Evolutionary conservation across 73 alveolate species (phyloP).

Genomic region (Urostyla sp.): DNA sequence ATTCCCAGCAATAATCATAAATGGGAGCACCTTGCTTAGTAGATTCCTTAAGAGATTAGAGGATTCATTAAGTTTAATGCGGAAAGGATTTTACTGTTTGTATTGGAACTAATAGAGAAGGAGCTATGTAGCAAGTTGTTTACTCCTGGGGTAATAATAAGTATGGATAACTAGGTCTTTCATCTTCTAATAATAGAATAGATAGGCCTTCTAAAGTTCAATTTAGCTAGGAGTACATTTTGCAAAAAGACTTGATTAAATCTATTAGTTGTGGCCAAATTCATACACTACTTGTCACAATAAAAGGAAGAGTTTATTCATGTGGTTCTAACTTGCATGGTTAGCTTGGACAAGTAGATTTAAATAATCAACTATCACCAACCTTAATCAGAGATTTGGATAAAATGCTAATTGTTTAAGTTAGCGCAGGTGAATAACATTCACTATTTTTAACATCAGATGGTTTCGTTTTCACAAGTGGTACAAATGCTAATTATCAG

Average conservation of each 20-base stretch:
- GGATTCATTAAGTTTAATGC: background rate
- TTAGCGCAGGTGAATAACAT: conserved; percentile 17
- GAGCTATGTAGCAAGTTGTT: background rate
- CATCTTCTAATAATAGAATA: background rate
- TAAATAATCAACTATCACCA: background rate
- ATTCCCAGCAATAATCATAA: background rate
- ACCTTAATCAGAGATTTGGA: background rate
- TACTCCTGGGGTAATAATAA: conserved; percentile 31
- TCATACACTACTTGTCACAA: conserved; percentile 44
- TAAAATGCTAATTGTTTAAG: background rate
- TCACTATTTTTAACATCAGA: conserved; percentile 6
- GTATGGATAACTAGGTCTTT: conserved; percentile 23
- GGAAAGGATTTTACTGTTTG: conserved; percentile 29
- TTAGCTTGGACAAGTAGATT: conserved; percentile 38
- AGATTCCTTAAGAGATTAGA: conserved; percentile 16
- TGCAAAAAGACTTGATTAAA: background rate
- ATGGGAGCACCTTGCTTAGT: conserved; percentile 60
- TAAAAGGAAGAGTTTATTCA: conserved; percentile 12
- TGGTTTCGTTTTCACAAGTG: conserved; percentile 27
- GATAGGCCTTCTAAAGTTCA: background rate
- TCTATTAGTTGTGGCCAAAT: conserved; percentile 24
- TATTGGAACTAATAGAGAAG: background rate
- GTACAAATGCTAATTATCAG: background rate
- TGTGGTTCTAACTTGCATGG: conserved; percentile 24
- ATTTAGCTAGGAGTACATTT: background rate